phyloP scores from a whole-genome alignment of 2,329 filamentous ascomycete genomes.

The Rasamsonia emersonii region DNA sequence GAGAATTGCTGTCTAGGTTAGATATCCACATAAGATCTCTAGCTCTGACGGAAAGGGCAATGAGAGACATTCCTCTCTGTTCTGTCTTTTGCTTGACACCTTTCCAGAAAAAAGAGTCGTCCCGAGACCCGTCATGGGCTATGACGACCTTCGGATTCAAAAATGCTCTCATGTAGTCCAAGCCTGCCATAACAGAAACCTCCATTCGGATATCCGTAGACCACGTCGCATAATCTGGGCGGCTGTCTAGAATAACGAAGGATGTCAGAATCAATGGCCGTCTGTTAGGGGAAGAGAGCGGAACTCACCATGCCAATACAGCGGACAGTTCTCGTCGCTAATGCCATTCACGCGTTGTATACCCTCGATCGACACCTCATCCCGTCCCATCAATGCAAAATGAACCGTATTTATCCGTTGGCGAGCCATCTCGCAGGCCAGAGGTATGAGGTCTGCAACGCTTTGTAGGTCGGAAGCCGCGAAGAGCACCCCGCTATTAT shows the following conservation, averaged over 20 bases:
- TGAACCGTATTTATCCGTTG: slow-evolving; percentile 68
- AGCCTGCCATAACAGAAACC: slow-evolving; percentile 52
- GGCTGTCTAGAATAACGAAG: slow-evolving; percentile 54
- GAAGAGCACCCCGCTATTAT: slow-evolving; percentile 61
- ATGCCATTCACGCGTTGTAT: slow-evolving; percentile 72
- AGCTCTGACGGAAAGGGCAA: slow-evolving; percentile 61
- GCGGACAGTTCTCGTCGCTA: slow-evolving; percentile 55
- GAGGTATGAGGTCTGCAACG: slow-evolving; percentile 61
- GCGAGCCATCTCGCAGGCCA: slow-evolving; percentile 78
- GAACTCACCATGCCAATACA: slow-evolving; percentile 49
- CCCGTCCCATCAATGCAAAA: slow-evolving; percentile 67
- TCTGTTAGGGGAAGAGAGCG: slow-evolving; percentile 39
- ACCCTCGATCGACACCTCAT: slow-evolving; percentile 58
- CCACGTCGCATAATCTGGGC: slow-evolving; percentile 61
- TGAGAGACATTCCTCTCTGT: slow-evolving; percentile 51
- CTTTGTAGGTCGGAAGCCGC: slow-evolving; percentile 67
- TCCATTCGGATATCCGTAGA: slow-evolving; percentile 65
- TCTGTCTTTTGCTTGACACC: slow-evolving; percentile 50
- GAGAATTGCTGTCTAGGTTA: slow-evolving; percentile 62
- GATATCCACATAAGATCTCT: slow-evolving; percentile 66
- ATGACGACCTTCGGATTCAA: slow-evolving; percentile 71
- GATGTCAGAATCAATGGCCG: slow-evolving; percentile 1
- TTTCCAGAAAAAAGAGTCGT: slow-evolving; percentile 60
- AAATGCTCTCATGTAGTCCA: slow-evolving; percentile 63
- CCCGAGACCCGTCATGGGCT: slow-evolving; percentile 57